Evolutionary conservation across 352 stramenopile genomes (phyloP), one percentile per base, ranked within the genome.

Genomic region (Blastocystis sp.): DNA sequence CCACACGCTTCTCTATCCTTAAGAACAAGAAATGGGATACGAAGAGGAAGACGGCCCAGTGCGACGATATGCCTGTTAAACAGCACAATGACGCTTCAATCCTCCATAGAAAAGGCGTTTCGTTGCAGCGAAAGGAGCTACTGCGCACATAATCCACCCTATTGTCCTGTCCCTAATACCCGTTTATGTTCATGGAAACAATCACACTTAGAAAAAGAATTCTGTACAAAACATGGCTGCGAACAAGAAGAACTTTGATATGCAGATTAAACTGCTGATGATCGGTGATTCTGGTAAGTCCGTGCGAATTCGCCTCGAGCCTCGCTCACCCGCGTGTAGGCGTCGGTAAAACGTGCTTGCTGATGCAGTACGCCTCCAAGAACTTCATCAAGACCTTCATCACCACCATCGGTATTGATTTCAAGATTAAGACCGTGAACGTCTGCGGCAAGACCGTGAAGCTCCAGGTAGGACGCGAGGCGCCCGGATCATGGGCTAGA

Each of bases 241-340:
- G 88, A 93, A 96, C 92, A 94, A 96, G 51, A 96, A 96, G 91
- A 94, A 94, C 19, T 98, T 98, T 90, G 96, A 98, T 91, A 98
- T 98, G 95, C 96, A 98, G 93, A 98, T 98, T 91, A 98, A 98
- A 91, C 92, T 98, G 88, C 93, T 98, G 62, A 98, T 98, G 95
- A 98, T 98, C 81, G 96, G 96, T 35, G 96, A 98, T 91, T 97
- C 94, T 91, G 95, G 95, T 98, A 90, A 82, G 70, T 39, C 35
- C 33, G 60, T 60, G 12, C 67, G 63, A 29, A 33, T 60, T 74
- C n/a, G 82, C 31, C 45, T n/a, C 19, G 51, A 45, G 41, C n/a
- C 21, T 61, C 59, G 13, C 59, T 79, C 41, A 74, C 33, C 9
- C 50, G 67, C 45, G 21, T 55, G 70, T 74, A 92, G 93, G 93